phyloP scores from a whole-genome alignment of 495 filamentous ascomycete genomes.

The Paragyromitra xinjiangensis region DNA sequence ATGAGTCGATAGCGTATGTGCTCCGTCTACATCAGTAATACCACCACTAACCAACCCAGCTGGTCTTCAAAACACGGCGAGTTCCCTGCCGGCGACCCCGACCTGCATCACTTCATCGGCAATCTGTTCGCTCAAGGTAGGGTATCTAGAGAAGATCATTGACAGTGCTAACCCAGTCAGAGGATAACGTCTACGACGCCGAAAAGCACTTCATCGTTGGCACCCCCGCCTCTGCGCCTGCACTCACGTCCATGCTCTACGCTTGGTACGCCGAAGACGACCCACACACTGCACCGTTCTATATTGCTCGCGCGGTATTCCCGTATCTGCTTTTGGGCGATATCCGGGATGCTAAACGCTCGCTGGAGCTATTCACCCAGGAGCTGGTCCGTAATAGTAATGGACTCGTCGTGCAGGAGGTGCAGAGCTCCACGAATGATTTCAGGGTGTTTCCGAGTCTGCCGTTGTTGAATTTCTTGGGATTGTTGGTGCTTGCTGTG shows the following conservation, averaged over 20 bases:
- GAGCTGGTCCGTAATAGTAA: constrained; percentile 74
- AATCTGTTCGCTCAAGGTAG: constrained; percentile 82
- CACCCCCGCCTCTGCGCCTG: constrained; percentile 85
- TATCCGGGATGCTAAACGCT: constrained; percentile 83
- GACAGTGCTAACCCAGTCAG: constrained; percentile 59
- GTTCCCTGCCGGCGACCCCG: constrained; percentile 90
- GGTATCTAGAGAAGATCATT: constrained; percentile 11
- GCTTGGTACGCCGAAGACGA: constrained; percentile 92
- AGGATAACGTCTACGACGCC: constrained; percentile 89
- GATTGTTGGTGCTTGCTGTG: constrained; percentile 79
- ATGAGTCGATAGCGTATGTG: constrained; percentile 80
- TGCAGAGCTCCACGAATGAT: constrained; percentile 78
- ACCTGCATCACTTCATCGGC: constrained; percentile 92
- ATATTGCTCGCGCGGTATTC: constrained; percentile 86
- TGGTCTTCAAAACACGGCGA: constrained; percentile 89
- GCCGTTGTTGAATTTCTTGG: constrained; percentile 92
- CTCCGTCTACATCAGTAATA: neutral
- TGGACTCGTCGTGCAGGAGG: constrained; percentile 77
- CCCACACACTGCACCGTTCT: constrained; percentile 85
- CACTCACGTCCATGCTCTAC: constrained; percentile 83
- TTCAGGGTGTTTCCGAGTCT: constrained; percentile 82
- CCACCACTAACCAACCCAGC: constrained; percentile 58
- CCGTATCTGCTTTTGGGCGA: constrained; percentile 93
- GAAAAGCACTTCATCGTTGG: constrained; percentile 90
- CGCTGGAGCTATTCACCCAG: constrained; percentile 80